Percentiles rank a stretch among this genome's conserved stretches.
Conservation (phyloP, 2,329 filamentous ascomycete genomes). For the Diatrype stigma region DNA sequence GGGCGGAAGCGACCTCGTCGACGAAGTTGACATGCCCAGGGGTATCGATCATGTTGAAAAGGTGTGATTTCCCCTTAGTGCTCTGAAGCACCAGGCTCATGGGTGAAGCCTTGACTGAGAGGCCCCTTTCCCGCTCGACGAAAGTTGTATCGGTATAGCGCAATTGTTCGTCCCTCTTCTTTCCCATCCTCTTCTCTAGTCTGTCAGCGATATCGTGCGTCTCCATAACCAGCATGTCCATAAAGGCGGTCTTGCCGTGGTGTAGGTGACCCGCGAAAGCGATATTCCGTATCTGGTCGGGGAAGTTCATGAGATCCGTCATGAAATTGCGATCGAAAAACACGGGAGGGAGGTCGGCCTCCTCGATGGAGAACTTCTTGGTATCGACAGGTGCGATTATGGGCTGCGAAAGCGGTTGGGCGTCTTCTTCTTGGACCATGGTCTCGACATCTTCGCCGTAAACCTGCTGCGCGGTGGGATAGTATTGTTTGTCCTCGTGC, state of each 20-base stretch:
- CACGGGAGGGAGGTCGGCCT: slow-evolving; percentile 83
- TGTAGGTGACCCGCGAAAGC: slow-evolving; percentile 90
- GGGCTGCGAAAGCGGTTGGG: slow-evolving; percentile 84
- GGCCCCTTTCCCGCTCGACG: slow-evolving; percentile 79
- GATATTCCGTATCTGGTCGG: slow-evolving; percentile 89
- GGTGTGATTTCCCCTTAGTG: slow-evolving; percentile 88
- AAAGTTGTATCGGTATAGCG: slow-evolving; percentile 92
- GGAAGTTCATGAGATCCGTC: slow-evolving; percentile 93
- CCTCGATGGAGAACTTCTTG: slow-evolving; percentile 94
- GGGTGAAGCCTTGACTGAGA: slow-evolving; percentile 89
- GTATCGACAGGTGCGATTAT: slow-evolving; percentile 90
- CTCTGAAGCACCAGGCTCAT: slow-evolving; percentile 90
- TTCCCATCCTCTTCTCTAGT: slow-evolving; percentile 76
- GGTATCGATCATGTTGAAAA: slow-evolving; percentile 93
- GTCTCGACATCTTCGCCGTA: slow-evolving; percentile 95
- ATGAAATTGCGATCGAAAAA: slow-evolving; percentile 87
- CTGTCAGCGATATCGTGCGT: slow-evolving; percentile 83
- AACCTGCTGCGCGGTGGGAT: slow-evolving; percentile 93
- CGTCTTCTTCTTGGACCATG: slow-evolving; percentile 93
- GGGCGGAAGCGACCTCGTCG: slow-evolving; percentile 86
- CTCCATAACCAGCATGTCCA: slow-evolving; percentile 97
- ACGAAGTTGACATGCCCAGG: slow-evolving; percentile 98
- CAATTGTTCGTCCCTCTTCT: slow-evolving; percentile 80
- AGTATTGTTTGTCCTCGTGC: slow-evolving; percentile 99
- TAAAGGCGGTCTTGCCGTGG: slow-evolving; percentile 95